These are phyloP conservation scores for Silene conica DNA, from an alignment of 148 eudicot genomes.

Conservation along the genomic window DNA sequence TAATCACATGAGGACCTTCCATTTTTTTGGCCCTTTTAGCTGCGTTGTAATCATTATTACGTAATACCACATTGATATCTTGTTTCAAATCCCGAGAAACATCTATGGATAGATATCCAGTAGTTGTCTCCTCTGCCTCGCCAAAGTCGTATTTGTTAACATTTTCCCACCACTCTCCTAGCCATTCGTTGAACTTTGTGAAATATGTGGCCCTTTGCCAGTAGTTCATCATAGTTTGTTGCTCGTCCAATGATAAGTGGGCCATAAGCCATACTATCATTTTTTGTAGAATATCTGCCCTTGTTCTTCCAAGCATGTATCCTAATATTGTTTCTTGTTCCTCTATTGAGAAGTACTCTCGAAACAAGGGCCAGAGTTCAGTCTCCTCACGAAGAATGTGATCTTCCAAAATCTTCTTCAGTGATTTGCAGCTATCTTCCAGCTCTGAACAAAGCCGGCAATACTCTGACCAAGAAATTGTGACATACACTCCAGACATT, in stretches of 20 bases:
- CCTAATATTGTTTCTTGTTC: conserved; percentile 89
- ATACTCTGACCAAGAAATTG: conserved; percentile 33
- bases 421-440: conserved; percentile 55
- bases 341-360: conserved; percentile 57
- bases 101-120: conserved; percentile 30
- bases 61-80: conserved; percentile 17
- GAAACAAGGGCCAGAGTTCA: conserved; percentile 80
- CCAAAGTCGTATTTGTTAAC: conserved; percentile 28
- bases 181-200: conserved; percentile 87
- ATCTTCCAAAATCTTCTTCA: conserved; percentile 55
- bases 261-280: conserved; percentile 86
- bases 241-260: conserved; percentile 63
- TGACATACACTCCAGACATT: conserved; percentile 36
- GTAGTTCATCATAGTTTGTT: conserved; percentile 50
- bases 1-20: conserved; percentile 26
- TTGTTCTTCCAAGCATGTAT: conserved; percentile 76
- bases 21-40: conserved; percentile 29
- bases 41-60: conserved; percentile 20
- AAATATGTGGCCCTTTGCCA: conserved; percentile 68
- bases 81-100: conserved; percentile 22
- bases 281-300: conserved; percentile 69
- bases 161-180: conserved; percentile 91
- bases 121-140: conserved; percentile 33
- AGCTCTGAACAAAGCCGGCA: conserved; percentile 54
- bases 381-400: conserved; percentile 79